These are phyloP conservation scores for Calonectria hongkongensis DNA, from an alignment of 2,329 filamentous ascomycete genomes.

Conservation along the genomic window DNA sequence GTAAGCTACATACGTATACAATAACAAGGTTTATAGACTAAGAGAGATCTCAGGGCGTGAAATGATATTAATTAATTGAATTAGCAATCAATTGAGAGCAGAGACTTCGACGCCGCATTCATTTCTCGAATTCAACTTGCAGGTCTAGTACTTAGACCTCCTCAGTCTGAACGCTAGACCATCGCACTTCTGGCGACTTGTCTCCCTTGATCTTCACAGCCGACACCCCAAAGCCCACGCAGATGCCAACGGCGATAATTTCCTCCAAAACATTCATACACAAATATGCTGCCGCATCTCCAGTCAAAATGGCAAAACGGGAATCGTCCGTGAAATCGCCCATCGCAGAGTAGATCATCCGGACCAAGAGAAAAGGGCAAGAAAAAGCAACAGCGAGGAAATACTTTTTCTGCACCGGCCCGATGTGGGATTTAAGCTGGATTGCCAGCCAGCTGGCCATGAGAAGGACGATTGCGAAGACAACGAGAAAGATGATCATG, in stretches of 20 bases:
- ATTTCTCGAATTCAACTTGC: too few species aligned
- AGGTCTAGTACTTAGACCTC: too few species aligned
- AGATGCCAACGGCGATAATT: not conserved
- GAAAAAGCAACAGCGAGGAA: not conserved
- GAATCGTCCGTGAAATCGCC: not conserved
- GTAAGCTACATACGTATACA: too few species aligned
- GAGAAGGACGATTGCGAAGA: not conserved
- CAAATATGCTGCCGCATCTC: not conserved
- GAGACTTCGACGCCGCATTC: too few species aligned
- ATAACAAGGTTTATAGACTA: too few species aligned
- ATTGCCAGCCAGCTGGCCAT: not conserved
- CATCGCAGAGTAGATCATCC: not conserved
- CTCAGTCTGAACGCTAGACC: too few species aligned
- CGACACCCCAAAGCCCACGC: not conserved
- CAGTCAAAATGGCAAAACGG: not conserved
- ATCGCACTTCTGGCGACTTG: too few species aligned
- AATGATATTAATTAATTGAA: too few species aligned
- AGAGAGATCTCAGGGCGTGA: too few species aligned
- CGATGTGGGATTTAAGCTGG: not conserved
- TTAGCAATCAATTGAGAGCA: too few species aligned
- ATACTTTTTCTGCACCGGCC: not conserved
- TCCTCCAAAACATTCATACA: slow-evolving; percentile 20
- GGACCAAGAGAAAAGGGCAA: not conserved
- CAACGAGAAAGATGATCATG: slow-evolving; percentile 7
- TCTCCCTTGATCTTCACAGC: not conserved